Percentiles rank a stretch among this genome's conserved stretches.
phyloP scores from a whole-genome alignment of 306 rosid genomes.

The Inga laurina region DNA sequence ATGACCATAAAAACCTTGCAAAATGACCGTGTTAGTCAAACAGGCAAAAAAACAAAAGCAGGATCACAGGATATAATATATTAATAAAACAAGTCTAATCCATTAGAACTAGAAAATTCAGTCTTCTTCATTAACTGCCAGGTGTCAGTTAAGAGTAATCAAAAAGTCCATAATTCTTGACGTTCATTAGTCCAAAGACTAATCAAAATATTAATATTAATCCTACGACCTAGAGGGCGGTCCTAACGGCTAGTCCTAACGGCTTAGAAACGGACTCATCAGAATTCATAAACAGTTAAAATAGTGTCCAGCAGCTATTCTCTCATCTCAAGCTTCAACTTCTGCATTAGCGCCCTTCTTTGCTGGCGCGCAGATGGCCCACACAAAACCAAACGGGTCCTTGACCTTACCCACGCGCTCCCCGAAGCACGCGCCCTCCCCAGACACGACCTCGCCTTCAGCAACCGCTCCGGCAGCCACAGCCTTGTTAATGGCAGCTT shows the following conservation, averaged over 20 bases:
- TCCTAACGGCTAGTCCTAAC: slow-evolving; percentile 20
- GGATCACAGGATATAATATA: not conserved
- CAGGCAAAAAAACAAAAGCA: not conserved
- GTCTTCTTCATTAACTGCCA: not conserved
- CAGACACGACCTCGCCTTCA: slow-evolving; percentile 47
- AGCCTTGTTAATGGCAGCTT: slow-evolving; percentile 54
- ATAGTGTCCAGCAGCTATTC: not conserved
- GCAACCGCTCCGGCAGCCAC: slow-evolving; percentile 59
- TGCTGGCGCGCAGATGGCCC: slow-evolving; percentile 46
- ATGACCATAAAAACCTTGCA: not conserved
- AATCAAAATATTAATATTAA: slow-evolving; percentile 1
- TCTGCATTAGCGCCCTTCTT: slow-evolving; percentile 28
- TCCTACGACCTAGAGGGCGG: not conserved
- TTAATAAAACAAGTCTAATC: not conserved
- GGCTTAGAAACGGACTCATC: not conserved
- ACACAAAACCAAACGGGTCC: slow-evolving; percentile 72
- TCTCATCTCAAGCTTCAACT: slow-evolving; percentile 13
- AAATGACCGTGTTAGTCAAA: not conserved
- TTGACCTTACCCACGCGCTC: slow-evolving; percentile 65
- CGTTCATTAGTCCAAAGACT: not conserved
- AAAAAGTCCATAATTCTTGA: not conserved
- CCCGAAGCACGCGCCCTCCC: slow-evolving; percentile 55
- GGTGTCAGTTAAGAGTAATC: not conserved
- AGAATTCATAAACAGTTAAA: not conserved
- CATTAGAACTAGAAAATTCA: not conserved